Base-by-base conservation (phyloP, 1,284 basidiomycete genomes). In the Meira nashicola region DNA sequence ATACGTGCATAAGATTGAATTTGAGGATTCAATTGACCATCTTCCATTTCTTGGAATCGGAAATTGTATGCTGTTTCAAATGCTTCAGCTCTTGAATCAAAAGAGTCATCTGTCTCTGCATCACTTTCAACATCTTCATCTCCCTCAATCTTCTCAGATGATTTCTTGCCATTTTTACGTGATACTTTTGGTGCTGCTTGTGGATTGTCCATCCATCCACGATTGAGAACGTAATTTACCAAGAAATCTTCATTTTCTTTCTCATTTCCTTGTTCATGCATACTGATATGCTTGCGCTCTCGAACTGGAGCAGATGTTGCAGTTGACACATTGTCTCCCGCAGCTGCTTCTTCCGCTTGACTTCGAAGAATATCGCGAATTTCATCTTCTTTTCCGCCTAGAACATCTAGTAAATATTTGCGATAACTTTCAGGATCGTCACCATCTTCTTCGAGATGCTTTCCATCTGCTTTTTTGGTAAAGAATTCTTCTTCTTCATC, bases 221-320 rank as follows among this genome's bases (percentile, higher is more conserved):
- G 71, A 54, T 77, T 76, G 46, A 77, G 68, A 17, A 78, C 70
- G 59, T 76, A 78, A 60, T 90, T 88, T 82, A 93, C 85, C 55
- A 98, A 81, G 76, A 98, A 98, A 63, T 92, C 87, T 63, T 89
- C 87, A 72, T 90, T 88, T 9, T 81, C 86, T 52, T 55, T 67
- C 68, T 12, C 77, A 72, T 55, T 73, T 75, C 21, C 46, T 62
- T 78, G 75, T 62, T 80, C 64, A 75, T 73, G 39, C 75, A 48
- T 38, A 0, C 46, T 17, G 28, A 43, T 58, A 25, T 60, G 15
- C 33, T 33, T 33, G 28, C 28, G 28, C 33, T 2, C 40, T 71
- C 65, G 61, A 79, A 80, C 65, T 79, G 74, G 15, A 73, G 73
- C 37, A 76, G 72, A n/a, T 73, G 70, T 39, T 46, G 57, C 54